Evolutionary conservation across 176 grass and related monocot genomes (phyloP).

Genomic region (Phoenix roebelenii): DNA sequence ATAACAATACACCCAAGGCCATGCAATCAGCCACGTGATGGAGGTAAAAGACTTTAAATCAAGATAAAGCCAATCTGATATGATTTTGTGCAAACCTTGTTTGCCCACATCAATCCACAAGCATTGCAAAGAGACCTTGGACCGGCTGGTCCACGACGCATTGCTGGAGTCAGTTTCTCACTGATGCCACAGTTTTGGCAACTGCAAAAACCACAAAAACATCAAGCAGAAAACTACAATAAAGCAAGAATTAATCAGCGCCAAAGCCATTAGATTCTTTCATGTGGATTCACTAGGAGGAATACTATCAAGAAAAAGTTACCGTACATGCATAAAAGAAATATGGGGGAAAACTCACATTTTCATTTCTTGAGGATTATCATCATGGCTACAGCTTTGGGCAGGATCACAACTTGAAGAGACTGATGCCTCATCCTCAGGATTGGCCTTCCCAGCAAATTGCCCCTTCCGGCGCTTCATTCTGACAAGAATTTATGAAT

Average conservation of each 20-base stretch:
- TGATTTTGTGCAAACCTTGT: constrained; percentile 25
- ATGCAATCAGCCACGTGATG: no score
- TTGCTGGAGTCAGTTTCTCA: constrained; percentile 53
- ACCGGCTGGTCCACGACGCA: constrained; percentile 59
- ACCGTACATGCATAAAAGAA: neutral
- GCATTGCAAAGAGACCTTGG: constrained; percentile 63
- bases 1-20: no score
- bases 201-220: constrained; percentile 27
- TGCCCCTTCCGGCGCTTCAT: constrained; percentile 55
- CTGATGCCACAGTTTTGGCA: constrained; percentile 63
- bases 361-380: constrained; percentile 37
- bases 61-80: no score
- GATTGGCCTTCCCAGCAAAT: constrained; percentile 45
- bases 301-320: constrained; percentile 2
- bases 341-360: constrained; percentile 31
- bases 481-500: constrained; percentile 23
- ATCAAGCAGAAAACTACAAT: constrained; percentile 6
- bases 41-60: no score
- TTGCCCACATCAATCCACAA: constrained; percentile 67
- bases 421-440: constrained; percentile 30
- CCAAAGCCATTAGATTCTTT: no score
- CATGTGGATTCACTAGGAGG: constrained; percentile 3
- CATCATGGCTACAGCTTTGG: constrained; percentile 21
- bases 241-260: no score
- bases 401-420: constrained; percentile 25